Evolutionary conservation across 805 yeast species (phyloP).

Genomic region (Jamesozyma gamospora): DNA sequence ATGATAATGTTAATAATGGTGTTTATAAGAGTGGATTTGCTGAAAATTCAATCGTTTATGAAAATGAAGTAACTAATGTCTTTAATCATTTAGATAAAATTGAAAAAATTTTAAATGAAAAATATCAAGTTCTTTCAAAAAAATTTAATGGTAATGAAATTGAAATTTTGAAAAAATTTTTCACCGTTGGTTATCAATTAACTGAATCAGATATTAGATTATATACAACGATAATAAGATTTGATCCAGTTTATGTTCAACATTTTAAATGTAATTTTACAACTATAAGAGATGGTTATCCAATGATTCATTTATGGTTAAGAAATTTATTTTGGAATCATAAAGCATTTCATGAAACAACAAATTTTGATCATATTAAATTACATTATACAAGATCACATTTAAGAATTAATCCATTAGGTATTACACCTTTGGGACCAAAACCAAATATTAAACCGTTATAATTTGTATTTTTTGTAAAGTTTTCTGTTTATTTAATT

Average conservation of each 20-base stretch:
- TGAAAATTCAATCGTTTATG: constrained; percentile 70
- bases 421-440: constrained; percentile 85
- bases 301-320: constrained; percentile 67
- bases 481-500: no score
- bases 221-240: constrained; percentile 75
- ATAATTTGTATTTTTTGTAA: no score
- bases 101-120: constrained; percentile 46
- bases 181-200: constrained; percentile 49
- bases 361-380: constrained; percentile 82
- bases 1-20: constrained; percentile 80
- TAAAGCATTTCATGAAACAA: constrained; percentile 67
- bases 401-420: constrained; percentile 63
- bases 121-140: constrained; percentile 23
- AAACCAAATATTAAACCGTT: constrained; percentile 7
- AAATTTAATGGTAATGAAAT: constrained; percentile 1
- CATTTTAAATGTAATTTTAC: constrained; percentile 87
- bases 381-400: constrained; percentile 83
- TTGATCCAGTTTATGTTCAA: constrained; percentile 86
- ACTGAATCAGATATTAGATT: constrained; percentile 88
- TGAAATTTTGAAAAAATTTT: constrained; percentile 25
- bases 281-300: constrained; percentile 68
- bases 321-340: constrained; percentile 69
- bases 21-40: constrained; percentile 91
- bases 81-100: constrained; percentile 62
- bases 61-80: constrained; percentile 50